Evolutionary conservation across 1,284 basidiomycete genomes (phyloP).

Genomic region (Trichosporon asahii): DNA sequence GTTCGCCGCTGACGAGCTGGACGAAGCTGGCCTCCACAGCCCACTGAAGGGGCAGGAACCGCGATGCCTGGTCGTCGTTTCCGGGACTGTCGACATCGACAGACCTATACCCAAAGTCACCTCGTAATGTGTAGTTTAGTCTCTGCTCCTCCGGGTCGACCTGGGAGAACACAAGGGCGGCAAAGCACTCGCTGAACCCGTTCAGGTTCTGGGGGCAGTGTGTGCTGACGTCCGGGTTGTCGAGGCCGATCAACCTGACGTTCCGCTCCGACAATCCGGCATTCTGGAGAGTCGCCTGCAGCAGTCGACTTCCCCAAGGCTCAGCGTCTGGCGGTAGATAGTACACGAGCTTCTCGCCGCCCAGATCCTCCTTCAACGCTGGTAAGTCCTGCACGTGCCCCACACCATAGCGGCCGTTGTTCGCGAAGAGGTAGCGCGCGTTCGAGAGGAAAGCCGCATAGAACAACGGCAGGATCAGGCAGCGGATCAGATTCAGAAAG

Average conservation of each 20-base stretch:
- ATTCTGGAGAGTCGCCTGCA: slow-evolving; percentile 55
- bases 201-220: slow-evolving; percentile 72
- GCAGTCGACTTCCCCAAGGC: slow-evolving; percentile 56
- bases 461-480: slow-evolving; percentile 64
- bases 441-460: slow-evolving; percentile 56
- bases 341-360: slow-evolving; percentile 62
- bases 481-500: slow-evolving; percentile 64
- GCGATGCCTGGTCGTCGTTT: slow-evolving; percentile 64
- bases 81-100: slow-evolving; percentile 64
- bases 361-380: slow-evolving; percentile 57
- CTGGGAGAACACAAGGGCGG: slow-evolving; percentile 62
- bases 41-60: slow-evolving; percentile 70
- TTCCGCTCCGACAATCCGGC: slow-evolving; percentile 54
- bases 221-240: slow-evolving; percentile 54
- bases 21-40: slow-evolving; percentile 63
- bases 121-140: slow-evolving; percentile 66
- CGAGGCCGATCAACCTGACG: slow-evolving; percentile 55
- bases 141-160: slow-evolving; percentile 55
- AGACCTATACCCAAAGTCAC: slow-evolving; percentile 63
- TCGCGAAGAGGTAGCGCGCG: slow-evolving; percentile 12
- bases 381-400: slow-evolving; percentile 59
- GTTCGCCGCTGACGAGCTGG: neutral
- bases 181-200: slow-evolving; percentile 66
- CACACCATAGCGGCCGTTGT: slow-evolving; percentile 51
- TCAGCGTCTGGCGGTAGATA: slow-evolving; percentile 36